phyloP scores from a whole-genome alignment of 352 stramenopile species.

The Pythium phragmitis region DNA sequence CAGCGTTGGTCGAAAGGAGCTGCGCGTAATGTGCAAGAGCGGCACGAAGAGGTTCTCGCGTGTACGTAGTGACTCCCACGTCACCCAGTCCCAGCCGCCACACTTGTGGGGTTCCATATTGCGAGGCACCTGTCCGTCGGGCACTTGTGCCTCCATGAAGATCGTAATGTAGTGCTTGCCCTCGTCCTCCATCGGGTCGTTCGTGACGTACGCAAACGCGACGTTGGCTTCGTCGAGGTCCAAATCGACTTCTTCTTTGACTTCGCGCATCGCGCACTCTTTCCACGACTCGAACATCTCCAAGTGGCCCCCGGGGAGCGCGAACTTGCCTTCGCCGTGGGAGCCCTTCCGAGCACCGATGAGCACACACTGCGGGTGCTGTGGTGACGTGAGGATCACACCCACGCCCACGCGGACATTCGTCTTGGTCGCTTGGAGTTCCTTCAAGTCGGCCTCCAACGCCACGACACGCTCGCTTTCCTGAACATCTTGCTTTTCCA shows the following conservation, averaged over 20 bases:
- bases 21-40: constrained; percentile 64
- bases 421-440: constrained; percentile 53
- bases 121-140: constrained; percentile 41
- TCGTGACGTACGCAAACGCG: constrained; percentile 73
- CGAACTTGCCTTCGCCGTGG: constrained; percentile 72
- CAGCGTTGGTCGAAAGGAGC: constrained; percentile 44
- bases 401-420: constrained; percentile 76
- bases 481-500: constrained; percentile 74
- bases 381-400: constrained; percentile 64
- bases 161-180: constrained; percentile 87
- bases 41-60: constrained; percentile 78
- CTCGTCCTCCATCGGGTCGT: constrained; percentile 81
- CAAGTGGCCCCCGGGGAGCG: constrained; percentile 70
- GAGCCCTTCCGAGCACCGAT: constrained; percentile 73
- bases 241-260: constrained; percentile 83
- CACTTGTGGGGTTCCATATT: constrained; percentile 88
- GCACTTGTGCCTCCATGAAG: constrained; percentile 70
- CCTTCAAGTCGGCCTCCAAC: constrained; percentile 59
- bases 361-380: constrained; percentile 67
- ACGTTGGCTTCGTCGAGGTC: constrained; percentile 39
- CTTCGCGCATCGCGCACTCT: constrained; percentile 73
- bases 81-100: constrained; percentile 70
- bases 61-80: constrained; percentile 46
- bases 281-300: constrained; percentile 85
- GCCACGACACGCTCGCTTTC: constrained; percentile 56